Base-by-base conservation (phyloP, 768 basidiomycete species). In the Amyloporia xantha region DNA sequence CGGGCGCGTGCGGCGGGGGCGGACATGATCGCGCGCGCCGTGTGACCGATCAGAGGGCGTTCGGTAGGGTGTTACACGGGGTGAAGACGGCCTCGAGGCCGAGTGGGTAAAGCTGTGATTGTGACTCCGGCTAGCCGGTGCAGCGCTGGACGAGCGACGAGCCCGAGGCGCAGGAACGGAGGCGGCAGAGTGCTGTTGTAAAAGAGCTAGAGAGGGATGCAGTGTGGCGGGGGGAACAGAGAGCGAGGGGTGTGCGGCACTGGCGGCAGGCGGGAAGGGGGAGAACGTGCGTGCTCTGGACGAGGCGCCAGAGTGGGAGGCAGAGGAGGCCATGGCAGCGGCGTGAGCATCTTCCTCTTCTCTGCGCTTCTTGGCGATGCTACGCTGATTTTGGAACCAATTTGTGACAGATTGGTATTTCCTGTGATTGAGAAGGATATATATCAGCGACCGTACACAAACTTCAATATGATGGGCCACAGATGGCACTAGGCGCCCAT, bases 371-470 rank as follows among this genome's bases (percentile, higher is more conserved):
- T 83, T 84, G 26, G 84, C 79, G 54, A 82, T 75, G 63, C 80
- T 86, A 58, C 85, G 84, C 60, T 90, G 86, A 59, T 88, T 87
- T 72, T 89, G 86, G 64, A 90, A 90, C 88, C 87, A 89, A 61
- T 90, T 88, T 1, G 82, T 87, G 49, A 90, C 81, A 49, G 80
- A 85, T 66, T 86, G 81, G 67, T 84, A 76, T 54, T 78, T 82
- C 85, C 87, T 90, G 53, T 59, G 61, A 64, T 58, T 63, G 59
- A 62, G 53, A 44, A 27, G 50, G 28, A 21, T 39, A 45, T 44
- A 28, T 28, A 15, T 68, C 47, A 67, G 44, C 42, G 15, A 7
- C 19, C 28, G 27, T 27, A n/a, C n/a, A n/a, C n/a, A 20, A 33
- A n/a, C 44, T 45, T 27, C 9, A 9, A 13, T 9, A 19, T 19